Evolutionary conservation across 495 filamentous ascomycete species (phyloP).

Genomic region (Lichenothelia convexa): DNA sequence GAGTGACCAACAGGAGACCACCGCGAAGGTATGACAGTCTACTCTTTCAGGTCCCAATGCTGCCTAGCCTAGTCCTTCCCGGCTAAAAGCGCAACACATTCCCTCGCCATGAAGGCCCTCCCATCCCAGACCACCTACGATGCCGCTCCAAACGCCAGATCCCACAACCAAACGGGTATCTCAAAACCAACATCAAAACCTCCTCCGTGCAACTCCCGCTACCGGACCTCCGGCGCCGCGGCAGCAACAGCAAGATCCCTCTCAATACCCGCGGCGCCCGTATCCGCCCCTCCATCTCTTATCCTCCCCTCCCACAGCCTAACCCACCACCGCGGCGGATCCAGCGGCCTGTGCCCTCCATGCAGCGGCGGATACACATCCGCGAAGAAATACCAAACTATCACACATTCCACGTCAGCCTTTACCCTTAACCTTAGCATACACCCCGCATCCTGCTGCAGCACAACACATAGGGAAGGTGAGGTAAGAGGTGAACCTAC

Average conservation of each 20-base stretch:
- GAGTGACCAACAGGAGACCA: too few relatives aligned
- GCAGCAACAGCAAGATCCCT: constrained; percentile 7
- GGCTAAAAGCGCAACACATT: too few relatives aligned
- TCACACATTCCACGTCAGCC: constrained; percentile 3
- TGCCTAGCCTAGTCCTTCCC: too few relatives aligned
- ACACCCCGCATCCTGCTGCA: too few relatives aligned
- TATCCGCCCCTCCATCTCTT: constrained; percentile 6
- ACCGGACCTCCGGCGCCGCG: neutral
- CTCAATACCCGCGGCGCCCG: constrained; percentile 8
- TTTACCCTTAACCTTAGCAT: constrained; percentile 2
- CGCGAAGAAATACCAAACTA: constrained; percentile 92
- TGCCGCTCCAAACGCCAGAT: too few relatives aligned
- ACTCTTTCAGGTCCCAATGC: too few relatives aligned
- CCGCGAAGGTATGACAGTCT: too few relatives aligned
- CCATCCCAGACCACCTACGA: too few relatives aligned
- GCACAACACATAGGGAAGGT: neutral
- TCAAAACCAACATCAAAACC: too few relatives aligned
- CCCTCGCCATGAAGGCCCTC: too few relatives aligned
- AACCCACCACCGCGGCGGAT: constrained; percentile 84
- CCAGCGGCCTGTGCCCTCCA: constrained; percentile 66
- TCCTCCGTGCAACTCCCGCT: neutral
- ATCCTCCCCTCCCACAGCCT: constrained; percentile 50
- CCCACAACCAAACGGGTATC: too few relatives aligned
- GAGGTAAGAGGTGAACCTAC: constrained; percentile 18
- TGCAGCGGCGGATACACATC: constrained; percentile 90